phyloP scores from a whole-genome alignment of 306 rosid genomes.

The Vigna hirtella region DNA sequence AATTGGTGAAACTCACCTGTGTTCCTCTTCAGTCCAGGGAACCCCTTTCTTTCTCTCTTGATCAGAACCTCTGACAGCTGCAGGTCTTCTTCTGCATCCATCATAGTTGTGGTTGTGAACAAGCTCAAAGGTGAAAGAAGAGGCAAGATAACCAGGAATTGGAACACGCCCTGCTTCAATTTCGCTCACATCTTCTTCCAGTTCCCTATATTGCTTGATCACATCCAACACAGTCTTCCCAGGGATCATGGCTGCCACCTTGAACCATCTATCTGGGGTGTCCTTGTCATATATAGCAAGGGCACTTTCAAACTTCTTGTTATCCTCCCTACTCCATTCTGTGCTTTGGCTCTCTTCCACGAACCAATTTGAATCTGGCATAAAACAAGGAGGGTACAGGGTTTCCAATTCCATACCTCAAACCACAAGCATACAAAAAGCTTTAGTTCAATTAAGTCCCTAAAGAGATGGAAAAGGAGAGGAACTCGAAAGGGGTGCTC shows the following conservation, averaged over 20 bases:
- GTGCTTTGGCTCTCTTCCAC: constrained; percentile 54
- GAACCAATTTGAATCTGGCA: constrained; percentile 60
- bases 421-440: constrained; percentile 21
- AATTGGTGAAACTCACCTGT: constrained; percentile 60
- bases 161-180: constrained; percentile 90
- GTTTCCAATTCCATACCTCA: constrained; percentile 69
- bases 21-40: constrained; percentile 88
- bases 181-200: constrained; percentile 80
- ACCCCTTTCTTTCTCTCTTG: constrained; percentile 85
- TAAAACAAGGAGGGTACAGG: constrained; percentile 52
- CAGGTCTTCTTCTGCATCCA: constrained; percentile 63
- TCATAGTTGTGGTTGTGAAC: constrained; percentile 64
- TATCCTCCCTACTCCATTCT: constrained; percentile 92
- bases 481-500: constrained; percentile 27
- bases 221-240: constrained; percentile 87
- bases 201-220: constrained; percentile 80
- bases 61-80: constrained; percentile 57
- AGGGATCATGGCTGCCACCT: constrained; percentile 83
- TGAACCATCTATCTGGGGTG: constrained; percentile 79
- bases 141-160: constrained; percentile 69
- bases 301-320: constrained; percentile 89
- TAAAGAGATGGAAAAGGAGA: constrained; percentile 17
- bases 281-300: constrained; percentile 82
- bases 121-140: constrained; percentile 72
- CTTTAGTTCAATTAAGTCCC: constrained; percentile 28